Percentiles rank a stretch among this genome's conserved stretches.
Conservation (phyloP, 169 alveolate species). For the Fabrea salina region DNA sequence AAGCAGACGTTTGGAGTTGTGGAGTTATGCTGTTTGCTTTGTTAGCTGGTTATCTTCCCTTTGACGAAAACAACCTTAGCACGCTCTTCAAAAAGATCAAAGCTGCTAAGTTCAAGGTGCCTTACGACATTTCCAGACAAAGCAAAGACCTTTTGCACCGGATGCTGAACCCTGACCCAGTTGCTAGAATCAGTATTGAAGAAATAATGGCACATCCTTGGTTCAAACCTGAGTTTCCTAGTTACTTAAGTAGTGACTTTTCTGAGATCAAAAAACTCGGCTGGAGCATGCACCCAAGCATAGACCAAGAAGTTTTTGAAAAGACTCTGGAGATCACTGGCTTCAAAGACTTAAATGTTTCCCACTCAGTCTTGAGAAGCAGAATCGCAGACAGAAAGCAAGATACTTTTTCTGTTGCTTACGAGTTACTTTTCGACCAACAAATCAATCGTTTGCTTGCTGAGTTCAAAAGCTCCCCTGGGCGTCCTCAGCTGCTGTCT, state of each 20-base stretch:
- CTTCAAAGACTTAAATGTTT: background rate
- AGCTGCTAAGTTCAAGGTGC: conserved; percentile 59
- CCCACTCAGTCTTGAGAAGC: background rate
- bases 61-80: conserved; percentile 76
- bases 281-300: background rate
- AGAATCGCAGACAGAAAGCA: background rate
- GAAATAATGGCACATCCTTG: conserved; percentile 72
- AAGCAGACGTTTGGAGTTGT: conserved; percentile 73
- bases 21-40: conserved; percentile 80
- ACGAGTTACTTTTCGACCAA: background rate
- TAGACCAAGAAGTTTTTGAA: background rate
- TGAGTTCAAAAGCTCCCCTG: no score
- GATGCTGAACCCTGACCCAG: conserved; percentile 71
- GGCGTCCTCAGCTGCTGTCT: no score
- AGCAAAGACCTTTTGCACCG: conserved; percentile 65
- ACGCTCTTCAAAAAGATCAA: conserved; percentile 70
- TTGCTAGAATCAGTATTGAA: conserved; percentile 56
- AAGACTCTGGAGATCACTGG: background rate
- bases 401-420: background rate
- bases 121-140: conserved; percentile 57
- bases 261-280: background rate
- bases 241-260: background rate
- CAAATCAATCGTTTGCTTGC: background rate
- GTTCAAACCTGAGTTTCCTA: conserved; percentile 41
- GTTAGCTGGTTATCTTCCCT: conserved; percentile 82